Evolutionary conservation across 371 early-diverging fungal genomes (phyloP), one percentile per base, ranked within the genome.

Genomic region (Mycotypha africana): DNA sequence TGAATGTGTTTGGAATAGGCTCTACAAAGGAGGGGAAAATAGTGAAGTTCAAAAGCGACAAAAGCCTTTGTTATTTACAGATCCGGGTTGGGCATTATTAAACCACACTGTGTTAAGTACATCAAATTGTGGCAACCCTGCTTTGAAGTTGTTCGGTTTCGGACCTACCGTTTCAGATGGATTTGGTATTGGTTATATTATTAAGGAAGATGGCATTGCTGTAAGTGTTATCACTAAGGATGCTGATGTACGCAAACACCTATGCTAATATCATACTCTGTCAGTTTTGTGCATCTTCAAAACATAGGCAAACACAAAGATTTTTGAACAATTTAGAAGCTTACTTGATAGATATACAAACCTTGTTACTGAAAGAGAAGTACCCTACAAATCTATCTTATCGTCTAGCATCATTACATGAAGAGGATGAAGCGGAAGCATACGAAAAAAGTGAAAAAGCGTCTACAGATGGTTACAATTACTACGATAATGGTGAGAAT

Each of bases 101-200:
- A 80, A 79, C 40, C 83, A 86, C 64, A 92, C 93, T 61, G 77
- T 80, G 49, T 62, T 93, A 23, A 88, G 89, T n/a, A 93, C 94
- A 4, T 88, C 88, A 24, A 91, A 93, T 63, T 87, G 93, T 56
- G 78, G 88, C 38, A 85, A 88, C 41, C 88, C 91, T 33, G 82
- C 86, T 40, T 78, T 89, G 38, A 71, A 83, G 22, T 79, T 87
- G 1, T 93, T 91, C 60, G 94, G 94, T 6, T 93, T 91, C 84
- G 94, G 93, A 15, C 88, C 91, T 47, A 88, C 89, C 17, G 93
- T 93, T 0, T 78, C 87, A 10, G 83, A 92, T 59, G 93, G 93
- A 10, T 93, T 84, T 65, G 92, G 91, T 45, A 67, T 88, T 49
- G 92, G 93, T 12, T 93, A 93, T 65, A 88, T 89, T 74, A 85